phyloP scores from a whole-genome alignment of 2,329 filamentous ascomycete genomes.

The Exophiala lecanii-corni region DNA sequence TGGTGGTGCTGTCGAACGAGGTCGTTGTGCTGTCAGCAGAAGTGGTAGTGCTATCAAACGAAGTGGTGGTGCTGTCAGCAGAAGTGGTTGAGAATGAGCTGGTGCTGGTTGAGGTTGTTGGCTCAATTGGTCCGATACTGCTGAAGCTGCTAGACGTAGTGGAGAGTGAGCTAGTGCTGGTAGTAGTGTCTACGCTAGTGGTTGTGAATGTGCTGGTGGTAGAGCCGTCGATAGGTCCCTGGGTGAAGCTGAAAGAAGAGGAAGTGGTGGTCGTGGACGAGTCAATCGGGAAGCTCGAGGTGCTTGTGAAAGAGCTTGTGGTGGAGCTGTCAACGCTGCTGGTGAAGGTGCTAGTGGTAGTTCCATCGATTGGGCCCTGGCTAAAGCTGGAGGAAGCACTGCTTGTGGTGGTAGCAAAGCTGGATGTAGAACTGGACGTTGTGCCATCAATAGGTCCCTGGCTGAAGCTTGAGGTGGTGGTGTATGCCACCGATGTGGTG shows the following conservation, averaged over 20 bases:
- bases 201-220: not conserved
- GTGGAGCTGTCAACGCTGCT: not conserved
- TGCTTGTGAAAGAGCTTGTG: not conserved
- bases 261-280: not conserved
- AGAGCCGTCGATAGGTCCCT: not conserved
- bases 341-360: not conserved
- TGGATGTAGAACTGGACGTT: not conserved
- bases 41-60: not conserved
- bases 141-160: not conserved
- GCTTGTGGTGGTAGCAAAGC: not conserved
- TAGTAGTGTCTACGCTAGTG: not conserved
- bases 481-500: not conserved
- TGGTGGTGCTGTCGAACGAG: not conserved
- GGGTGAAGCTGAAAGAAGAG: constrained; percentile 1
- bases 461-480: constrained; percentile 4
- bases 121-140: not conserved
- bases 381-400: not conserved
- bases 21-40: not conserved
- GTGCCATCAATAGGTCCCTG: not conserved
- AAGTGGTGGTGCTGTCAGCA: constrained; percentile 1
- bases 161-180: not conserved
- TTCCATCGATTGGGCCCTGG: not conserved
- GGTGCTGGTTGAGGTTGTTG: not conserved
- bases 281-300: not conserved
- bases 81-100: not conserved